Evolutionary conservation across 805 yeast species (phyloP).

Genomic region (Candida lessepsii): DNA sequence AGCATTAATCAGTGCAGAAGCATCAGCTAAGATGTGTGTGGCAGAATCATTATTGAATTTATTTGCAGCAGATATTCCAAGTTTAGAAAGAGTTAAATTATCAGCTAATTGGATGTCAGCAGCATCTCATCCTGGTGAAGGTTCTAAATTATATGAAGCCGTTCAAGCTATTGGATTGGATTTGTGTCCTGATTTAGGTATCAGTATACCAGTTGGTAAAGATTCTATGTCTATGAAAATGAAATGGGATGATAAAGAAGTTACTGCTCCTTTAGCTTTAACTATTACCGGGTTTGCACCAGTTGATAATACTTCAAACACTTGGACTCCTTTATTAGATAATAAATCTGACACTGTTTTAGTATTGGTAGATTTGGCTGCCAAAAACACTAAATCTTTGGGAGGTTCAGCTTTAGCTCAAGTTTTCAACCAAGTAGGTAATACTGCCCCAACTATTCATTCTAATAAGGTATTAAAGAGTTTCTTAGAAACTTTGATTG

Average conservation of each 20-base stretch:
- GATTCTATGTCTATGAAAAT: constrained; percentile 99
- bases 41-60: constrained; percentile 91
- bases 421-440: constrained; percentile 85
- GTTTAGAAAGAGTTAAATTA: constrained; percentile 71
- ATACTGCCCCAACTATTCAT: constrained; percentile 79
- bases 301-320: constrained; percentile 76
- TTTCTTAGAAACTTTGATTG: constrained; percentile 66
- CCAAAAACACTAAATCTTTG: constrained; percentile 48
- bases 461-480: constrained; percentile 60
- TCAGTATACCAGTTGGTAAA: constrained; percentile 96
- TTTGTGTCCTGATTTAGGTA: constrained; percentile 87
- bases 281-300: constrained; percentile 91
- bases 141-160: constrained; percentile 91
- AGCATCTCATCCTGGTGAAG: constrained; percentile 93
- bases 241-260: constrained; percentile 93
- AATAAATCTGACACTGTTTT: constrained; percentile 56
- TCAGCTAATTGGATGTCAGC: constrained; percentile 99
- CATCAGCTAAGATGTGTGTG: constrained; percentile 92
- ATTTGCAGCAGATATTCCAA: constrained; percentile 83
- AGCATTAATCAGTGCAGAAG: constrained; percentile 84
- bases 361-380: constrained; percentile 78
- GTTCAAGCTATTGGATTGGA: constrained; percentile 95
- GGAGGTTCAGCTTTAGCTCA: constrained; percentile 97
- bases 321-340: constrained; percentile 91
- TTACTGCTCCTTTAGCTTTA: constrained; percentile 91